These are phyloP conservation scores for Puya raimondii DNA, from an alignment of 176 grass and related monocot genomes.

Conservation along the genomic window DNA sequence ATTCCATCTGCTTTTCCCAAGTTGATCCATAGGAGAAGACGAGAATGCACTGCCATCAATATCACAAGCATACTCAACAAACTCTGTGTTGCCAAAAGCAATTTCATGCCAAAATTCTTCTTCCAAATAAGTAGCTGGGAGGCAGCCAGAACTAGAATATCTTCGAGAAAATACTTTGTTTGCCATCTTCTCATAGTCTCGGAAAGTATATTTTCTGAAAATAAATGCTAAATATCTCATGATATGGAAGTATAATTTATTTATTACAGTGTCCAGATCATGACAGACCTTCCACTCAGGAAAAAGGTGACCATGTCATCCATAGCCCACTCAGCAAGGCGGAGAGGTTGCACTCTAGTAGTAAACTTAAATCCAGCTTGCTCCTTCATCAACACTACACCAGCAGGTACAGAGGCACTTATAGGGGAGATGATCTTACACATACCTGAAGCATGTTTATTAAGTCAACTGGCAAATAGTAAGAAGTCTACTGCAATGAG, in stretches of 20 bases:
- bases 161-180: slow-evolving; percentile 85
- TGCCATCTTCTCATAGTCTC: slow-evolving; percentile 94
- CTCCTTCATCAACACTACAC: slow-evolving; percentile 75
- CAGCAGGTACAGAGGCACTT: slow-evolving; percentile 74
- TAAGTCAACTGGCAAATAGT: background rate
- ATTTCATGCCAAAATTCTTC: slow-evolving; percentile 99
- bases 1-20: slow-evolving; percentile 94
- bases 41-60: slow-evolving; percentile 99
- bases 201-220: slow-evolving; percentile 92
- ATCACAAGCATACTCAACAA: slow-evolving; percentile 97
- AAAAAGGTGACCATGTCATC: slow-evolving; percentile 86
- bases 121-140: slow-evolving; percentile 72
- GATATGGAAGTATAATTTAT: slow-evolving; percentile 1
- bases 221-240: slow-evolving; percentile 10
- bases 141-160: slow-evolving; percentile 73
- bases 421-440: slow-evolving; percentile 90
- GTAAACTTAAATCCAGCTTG: slow-evolving; percentile 87
- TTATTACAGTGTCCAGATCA: background rate
- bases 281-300: slow-evolving; percentile 84
- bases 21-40: slow-evolving; percentile 62
- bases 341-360: slow-evolving; percentile 88
- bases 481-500: background rate
- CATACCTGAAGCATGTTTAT: slow-evolving; percentile 41
- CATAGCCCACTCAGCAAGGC: slow-evolving; percentile 76
- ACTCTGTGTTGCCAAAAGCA: slow-evolving; percentile 87